Base-by-base conservation (phyloP, 305 asterid genomes). In the Fraxinus xanthoxyloides region DNA sequence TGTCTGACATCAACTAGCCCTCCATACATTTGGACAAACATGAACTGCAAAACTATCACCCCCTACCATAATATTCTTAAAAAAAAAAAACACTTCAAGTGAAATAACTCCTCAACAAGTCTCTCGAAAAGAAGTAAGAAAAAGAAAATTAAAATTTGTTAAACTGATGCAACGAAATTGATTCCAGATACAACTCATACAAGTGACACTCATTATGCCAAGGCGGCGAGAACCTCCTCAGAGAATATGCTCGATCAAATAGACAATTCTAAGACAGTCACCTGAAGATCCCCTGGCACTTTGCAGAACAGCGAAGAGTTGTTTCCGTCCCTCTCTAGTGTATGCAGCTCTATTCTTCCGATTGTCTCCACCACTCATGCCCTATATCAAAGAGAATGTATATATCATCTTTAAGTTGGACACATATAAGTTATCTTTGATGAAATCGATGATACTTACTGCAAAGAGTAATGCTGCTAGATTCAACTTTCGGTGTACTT, bases 261-360 rank as follows among this genome's bases (percentile, higher is more conserved):
- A 26, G 46, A 17, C 77, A 72, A 34, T 72, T 72, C 17, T 31
- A 24, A 43, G 15, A 46, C 4, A 8, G 86, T 86, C 88, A 97
- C 99, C 99, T 92, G 99, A 97, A 77, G 99, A 95, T 80, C 99
- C 99, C 89, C 97, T 88, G 83, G 98, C 99, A 89, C 97, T 91
- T 87, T 97, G 99, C 89, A 97, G 84, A 89, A 97, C 98, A 79
- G 99, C 97, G 83, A 97, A 97, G 80, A 97, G 97, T 87, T 97
- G 99, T 85, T 97, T 95, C 85, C 99, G 88, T 75, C 98, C 97
- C 77, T 95, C 98, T 89, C 99, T 90, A 31, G 98, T 95, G 83
- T 91, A 93, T 79, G 98, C 92, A 80, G 97, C 95, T 91, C 93
- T 90, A 79, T 92, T 93, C 89, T 93, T 97, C 75, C 91, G 90